These are phyloP conservation scores for Tritrichomonas musculus DNA, from an alignment of 208 protist species.

Conservation along the genomic window DNA sequence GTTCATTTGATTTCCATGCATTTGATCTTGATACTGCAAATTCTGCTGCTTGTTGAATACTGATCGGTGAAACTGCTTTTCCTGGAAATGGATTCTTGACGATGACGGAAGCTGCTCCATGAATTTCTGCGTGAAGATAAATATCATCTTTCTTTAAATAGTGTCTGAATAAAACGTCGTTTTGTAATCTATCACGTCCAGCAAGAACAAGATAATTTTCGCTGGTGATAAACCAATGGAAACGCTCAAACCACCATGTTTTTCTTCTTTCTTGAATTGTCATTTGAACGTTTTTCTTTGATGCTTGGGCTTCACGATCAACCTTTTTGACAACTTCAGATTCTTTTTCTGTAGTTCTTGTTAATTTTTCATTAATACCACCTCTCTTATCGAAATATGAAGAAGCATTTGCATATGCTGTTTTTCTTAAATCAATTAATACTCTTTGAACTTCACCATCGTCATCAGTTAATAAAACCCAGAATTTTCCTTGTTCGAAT, in stretches of 20 bases:
- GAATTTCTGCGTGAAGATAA: constrained; percentile 21
- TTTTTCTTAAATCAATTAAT: neutral
- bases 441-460: neutral
- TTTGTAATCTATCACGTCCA: neutral
- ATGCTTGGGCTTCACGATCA: neutral
- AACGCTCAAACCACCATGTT: constrained; percentile 24
- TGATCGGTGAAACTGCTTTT: neutral
- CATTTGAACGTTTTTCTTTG: neutral
- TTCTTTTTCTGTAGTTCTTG: neutral
- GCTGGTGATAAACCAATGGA: constrained; percentile 25
- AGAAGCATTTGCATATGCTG: neutral
- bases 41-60: neutral
- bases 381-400: neutral
- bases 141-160: constrained; percentile 32
- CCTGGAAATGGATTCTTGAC: neutral
- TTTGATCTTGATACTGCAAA: neutral
- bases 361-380: neutral
- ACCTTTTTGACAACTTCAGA: constrained; percentile 21
- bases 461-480: neutral
- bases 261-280: constrained; percentile 2
- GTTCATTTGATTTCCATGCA: constrained; percentile 26
- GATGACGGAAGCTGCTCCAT: constrained; percentile 2
- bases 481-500: neutral
- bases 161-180: neutral
- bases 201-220: constrained; percentile 18